Conservation (phyloP, 208 protist genomes). For the Ichthyophonus hoferi region DNA sequence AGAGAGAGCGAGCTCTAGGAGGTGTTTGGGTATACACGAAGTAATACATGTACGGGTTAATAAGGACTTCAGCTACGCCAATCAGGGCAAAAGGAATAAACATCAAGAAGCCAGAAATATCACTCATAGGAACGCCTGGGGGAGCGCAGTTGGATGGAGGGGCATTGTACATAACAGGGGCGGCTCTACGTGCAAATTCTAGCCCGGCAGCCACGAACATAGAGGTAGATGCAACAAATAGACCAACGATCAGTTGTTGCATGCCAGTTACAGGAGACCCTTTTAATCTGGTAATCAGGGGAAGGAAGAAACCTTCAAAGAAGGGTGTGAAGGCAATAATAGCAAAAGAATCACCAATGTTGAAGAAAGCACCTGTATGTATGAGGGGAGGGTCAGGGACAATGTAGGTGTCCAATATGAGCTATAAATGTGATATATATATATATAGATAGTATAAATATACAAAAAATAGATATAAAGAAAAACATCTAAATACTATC, state of each 20-base stretch:
- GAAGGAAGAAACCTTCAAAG: not conserved
- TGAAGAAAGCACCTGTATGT: constrained; percentile 21
- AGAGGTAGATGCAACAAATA: not conserved
- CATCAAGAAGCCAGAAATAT: not conserved
- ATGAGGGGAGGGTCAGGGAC: no score
- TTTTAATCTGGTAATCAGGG: not conserved
- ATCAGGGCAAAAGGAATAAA: constrained; percentile 13
- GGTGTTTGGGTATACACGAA: constrained; percentile 17
- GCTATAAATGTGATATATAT: no score
- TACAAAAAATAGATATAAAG: no score
- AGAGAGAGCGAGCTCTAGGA: not conserved
- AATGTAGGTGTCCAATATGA: no score
- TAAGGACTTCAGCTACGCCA: not conserved
- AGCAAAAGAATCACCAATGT: constrained; percentile 5
- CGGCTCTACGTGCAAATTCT: not conserved
- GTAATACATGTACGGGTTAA: not conserved
- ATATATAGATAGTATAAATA: no score
- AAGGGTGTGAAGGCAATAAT: constrained; percentile 12
- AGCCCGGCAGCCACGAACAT: not conserved
- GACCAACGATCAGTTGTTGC: constrained; percentile 6
- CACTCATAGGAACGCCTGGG: not conserved
- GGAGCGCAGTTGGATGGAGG: no score
- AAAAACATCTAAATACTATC: no score
- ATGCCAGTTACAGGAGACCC: constrained; percentile 2
- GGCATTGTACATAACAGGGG: not conserved